A percentile compares a stretch with the other conserved stretches of the same genome.
Evolutionary conservation across 306 rosid genomes (phyloP).

Genomic region (Rosa persica): DNA sequence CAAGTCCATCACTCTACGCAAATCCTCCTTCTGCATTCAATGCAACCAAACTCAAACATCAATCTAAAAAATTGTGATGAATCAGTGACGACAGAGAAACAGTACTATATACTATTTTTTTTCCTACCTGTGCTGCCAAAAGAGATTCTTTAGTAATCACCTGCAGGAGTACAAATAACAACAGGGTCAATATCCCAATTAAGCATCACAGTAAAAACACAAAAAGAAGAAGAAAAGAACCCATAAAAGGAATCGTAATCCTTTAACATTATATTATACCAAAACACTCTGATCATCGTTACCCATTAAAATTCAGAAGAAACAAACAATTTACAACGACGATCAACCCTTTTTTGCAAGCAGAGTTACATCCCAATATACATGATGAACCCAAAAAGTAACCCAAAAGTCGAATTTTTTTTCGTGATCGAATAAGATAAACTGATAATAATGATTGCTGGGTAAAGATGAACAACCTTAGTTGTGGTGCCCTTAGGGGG

Average conservation of each 20-base stretch:
- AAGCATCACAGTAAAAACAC: background rate
- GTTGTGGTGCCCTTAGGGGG: constrained; percentile 57
- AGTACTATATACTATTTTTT: background rate
- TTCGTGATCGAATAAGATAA: background rate
- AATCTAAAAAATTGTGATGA: constrained; percentile 4
- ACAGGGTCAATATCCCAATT: constrained; percentile 10
- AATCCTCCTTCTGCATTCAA: constrained; percentile 70
- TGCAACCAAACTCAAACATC: constrained; percentile 15
- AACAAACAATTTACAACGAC: constrained; percentile 4
- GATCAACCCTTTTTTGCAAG: background rate
- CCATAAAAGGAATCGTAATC: background rate
- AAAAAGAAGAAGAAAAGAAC: too few relatives aligned
- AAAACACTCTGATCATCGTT: background rate
- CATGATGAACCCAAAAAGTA: background rate
- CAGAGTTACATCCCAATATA: background rate
- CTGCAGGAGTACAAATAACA: constrained; percentile 35
- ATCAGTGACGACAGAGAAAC: background rate
- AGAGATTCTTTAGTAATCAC: constrained; percentile 79
- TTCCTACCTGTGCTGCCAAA: constrained; percentile 73
- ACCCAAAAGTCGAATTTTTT: background rate
- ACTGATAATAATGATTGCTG: background rate
- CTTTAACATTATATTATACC: background rate
- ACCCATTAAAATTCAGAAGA: background rate
- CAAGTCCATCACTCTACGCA: constrained; percentile 80
- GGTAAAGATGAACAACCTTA: constrained; percentile 46